Evolutionary conservation across 306 rosid genomes (phyloP).

Genomic region (Adenanthera pavonina): DNA sequence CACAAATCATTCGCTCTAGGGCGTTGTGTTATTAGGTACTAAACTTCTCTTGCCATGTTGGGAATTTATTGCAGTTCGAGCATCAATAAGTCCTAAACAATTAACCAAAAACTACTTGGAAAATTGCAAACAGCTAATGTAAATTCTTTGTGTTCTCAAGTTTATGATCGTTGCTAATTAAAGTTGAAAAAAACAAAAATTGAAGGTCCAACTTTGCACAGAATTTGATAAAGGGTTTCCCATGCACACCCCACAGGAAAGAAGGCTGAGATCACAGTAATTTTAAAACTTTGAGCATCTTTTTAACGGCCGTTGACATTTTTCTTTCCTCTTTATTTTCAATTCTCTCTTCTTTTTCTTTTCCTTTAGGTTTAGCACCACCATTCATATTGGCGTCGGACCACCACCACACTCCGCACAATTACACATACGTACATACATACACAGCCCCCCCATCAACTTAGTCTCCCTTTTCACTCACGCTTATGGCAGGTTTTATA

Average conservation of each 20-base stretch:
- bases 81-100: neutral
- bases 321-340: conserved; percentile 41
- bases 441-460: conserved; percentile 27
- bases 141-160: neutral
- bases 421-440: conserved; percentile 47
- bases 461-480: conserved; percentile 72
- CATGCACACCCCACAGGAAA: conserved; percentile 48
- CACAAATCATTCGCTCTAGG: conserved; percentile 1
- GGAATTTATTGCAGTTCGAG: neutral
- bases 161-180: conserved; percentile 11
- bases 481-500: conserved; percentile 64
- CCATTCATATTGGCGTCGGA: conserved; percentile 59
- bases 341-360: conserved; percentile 41
- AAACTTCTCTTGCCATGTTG: neutral
- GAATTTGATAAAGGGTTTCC: conserved; percentile 81
- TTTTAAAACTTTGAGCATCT: conserved; percentile 61
- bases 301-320: conserved; percentile 87
- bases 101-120: neutral
- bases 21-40: neutral
- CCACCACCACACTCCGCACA: conserved; percentile 91
- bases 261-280: conserved; percentile 52
- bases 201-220: conserved; percentile 54
- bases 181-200: neutral
- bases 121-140: neutral
- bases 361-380: conserved; percentile 56